A percentile compares a stretch with the other conserved stretches of the same genome.
phyloP scores from a whole-genome alignment of 352 stramenopile species.

The Globisporangium splendens region DNA sequence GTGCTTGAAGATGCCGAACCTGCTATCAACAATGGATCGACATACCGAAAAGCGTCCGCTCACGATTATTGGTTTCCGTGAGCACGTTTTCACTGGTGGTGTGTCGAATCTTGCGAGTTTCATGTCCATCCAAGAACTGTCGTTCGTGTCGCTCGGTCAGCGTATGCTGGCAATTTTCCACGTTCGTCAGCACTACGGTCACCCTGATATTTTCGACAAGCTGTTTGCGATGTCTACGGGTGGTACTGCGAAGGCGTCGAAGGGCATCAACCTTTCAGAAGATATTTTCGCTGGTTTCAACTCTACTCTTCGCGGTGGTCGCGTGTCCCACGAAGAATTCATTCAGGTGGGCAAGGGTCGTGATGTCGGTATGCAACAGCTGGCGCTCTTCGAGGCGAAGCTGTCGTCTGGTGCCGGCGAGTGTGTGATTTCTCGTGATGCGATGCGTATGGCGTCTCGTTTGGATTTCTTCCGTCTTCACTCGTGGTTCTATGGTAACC shows the following conservation, averaged over 20 bases:
- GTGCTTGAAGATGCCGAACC: constrained; percentile 76
- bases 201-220: constrained; percentile 88
- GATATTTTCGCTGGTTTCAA: constrained; percentile 90
- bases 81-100: constrained; percentile 82
- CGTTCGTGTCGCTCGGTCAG: constrained; percentile 80
- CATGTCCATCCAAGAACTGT: constrained; percentile 85
- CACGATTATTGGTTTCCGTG: constrained; percentile 84
- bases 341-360: constrained; percentile 94
- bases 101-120: constrained; percentile 84
- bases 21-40: constrained; percentile 76
- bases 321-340: constrained; percentile 79
- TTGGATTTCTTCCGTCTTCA: constrained; percentile 97
- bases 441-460: constrained; percentile 92
- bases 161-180: constrained; percentile 76
- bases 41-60: constrained; percentile 64
- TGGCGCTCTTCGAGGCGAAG: constrained; percentile 98
- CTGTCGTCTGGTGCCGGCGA: constrained; percentile 95
- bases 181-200: constrained; percentile 82
- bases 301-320: constrained; percentile 69
- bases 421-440: constrained; percentile 96
- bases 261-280: constrained; percentile 84
- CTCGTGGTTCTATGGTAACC: constrained; percentile 98
- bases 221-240: constrained; percentile 78
- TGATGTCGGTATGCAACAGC: constrained; percentile 99
- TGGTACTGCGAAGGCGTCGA: constrained; percentile 79